phyloP scores from a whole-genome alignment of 2,329 filamentous ascomycete species.

The Monilinia aucupariae region DNA sequence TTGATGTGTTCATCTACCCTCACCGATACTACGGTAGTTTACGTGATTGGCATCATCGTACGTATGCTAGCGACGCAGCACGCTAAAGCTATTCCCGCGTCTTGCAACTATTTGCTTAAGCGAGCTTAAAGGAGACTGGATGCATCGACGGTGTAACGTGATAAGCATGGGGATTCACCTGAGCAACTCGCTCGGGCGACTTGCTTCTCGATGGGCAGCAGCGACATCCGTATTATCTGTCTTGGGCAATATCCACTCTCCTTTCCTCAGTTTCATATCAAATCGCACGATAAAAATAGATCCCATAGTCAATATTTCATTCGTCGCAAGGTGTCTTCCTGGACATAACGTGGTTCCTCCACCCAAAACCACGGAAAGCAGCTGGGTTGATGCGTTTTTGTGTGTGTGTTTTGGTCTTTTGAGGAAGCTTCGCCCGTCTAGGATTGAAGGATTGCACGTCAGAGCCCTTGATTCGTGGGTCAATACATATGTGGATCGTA shows the following conservation, averaged over 20 bases:
- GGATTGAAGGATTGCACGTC: slow-evolving; percentile 35
- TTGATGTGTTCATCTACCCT: too few species aligned
- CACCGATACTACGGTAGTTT: too few species aligned
- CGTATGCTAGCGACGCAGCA: too few species aligned
- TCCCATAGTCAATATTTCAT: slow-evolving; percentile 35
- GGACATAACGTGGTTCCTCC: slow-evolving; percentile 35
- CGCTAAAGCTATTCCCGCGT: too few species aligned
- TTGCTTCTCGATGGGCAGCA: too few species aligned
- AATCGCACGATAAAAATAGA: slow-evolving; percentile 36
- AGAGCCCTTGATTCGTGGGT: slow-evolving; percentile 35
- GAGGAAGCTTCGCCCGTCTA: slow-evolving; percentile 31
- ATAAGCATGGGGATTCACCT: too few species aligned
- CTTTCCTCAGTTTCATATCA: slow-evolving; percentile 22
- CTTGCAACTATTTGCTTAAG: too few species aligned
- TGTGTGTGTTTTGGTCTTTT: neutral
- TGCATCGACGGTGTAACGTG: too few species aligned
- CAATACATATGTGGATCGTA: slow-evolving; percentile 30
- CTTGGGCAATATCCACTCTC: neutral
- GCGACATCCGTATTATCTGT: slow-evolving; percentile 5
- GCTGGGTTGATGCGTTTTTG: slow-evolving; percentile 26
- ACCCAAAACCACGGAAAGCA: slow-evolving; percentile 36
- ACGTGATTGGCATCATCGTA: neutral
- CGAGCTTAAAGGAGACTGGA: too few species aligned
- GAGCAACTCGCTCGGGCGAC: too few species aligned
- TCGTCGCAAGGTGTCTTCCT: slow-evolving; percentile 37